Conservation (phyloP, 371 early-diverging fungal genomes). For the Globomyces sp. region DNA sequence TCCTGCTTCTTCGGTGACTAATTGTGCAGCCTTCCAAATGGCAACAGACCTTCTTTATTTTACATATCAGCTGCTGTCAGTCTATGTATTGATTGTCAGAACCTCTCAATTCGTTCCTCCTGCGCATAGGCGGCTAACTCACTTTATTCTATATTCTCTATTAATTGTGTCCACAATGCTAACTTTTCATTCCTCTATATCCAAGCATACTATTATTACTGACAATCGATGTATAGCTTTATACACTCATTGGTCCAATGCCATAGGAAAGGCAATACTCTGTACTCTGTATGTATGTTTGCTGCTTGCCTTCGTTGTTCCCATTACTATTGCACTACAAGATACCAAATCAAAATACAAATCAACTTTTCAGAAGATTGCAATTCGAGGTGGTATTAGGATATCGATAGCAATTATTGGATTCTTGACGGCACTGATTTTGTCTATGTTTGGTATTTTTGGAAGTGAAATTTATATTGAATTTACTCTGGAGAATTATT, state of each 20-base stretch:
- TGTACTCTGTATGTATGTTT: not conserved
- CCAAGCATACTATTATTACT: not conserved
- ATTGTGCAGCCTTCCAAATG: no score
- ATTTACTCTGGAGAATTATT: conserved; percentile 8
- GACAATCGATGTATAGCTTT: not conserved
- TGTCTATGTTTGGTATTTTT: not conserved
- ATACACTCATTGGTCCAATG: not conserved
- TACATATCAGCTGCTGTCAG: not conserved
- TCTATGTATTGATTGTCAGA: not conserved
- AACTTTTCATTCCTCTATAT: not conserved
- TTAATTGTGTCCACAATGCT: not conserved
- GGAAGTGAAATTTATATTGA: not conserved
- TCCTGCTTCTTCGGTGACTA: no score
- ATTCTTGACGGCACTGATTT: not conserved
- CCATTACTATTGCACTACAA: not conserved
- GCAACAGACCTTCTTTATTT: not conserved
- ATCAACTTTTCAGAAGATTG: not conserved
- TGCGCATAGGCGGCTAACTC: no score
- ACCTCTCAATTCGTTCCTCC: not conserved
- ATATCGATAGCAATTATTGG: not conserved
- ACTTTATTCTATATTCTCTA: not conserved
- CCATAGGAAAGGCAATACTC: not conserved
- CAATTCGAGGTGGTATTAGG: not conserved
- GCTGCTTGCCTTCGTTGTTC: not conserved
- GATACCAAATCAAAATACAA: not conserved